Base-by-base conservation (phyloP, 257 asterid species). In the Eustoma russellianum region DNA sequence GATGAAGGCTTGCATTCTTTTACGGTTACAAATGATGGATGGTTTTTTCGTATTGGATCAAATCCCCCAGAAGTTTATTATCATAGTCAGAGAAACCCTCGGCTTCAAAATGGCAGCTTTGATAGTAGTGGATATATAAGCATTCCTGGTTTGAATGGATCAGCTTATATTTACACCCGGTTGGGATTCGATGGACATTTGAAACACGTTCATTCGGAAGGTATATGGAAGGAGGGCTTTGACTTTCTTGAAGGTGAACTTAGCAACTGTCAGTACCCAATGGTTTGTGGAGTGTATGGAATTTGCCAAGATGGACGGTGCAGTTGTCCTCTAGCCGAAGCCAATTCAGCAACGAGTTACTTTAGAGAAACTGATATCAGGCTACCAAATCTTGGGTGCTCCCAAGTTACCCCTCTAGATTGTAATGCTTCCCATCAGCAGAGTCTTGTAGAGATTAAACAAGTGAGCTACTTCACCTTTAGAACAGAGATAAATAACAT, bases 221-320 rank as follows among this genome's bases (percentile, higher is more conserved):
- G 19, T 7, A 52, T 33, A 1, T 35, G 28, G 12, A n/a, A 24
- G 57, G 44, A 0, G 0, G 33, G 16, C 1, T 18, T 13, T 15
- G 45, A 41, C 57, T 14, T 40, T 30, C 44, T 52, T 30, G 14
- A 14, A 13, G 15, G 24, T 14, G 28, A 2, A 5, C 5, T 33
- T 52, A 41, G 45, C 38, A 41, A 34, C 30, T 52, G 57, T 15
- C 24, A 41, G 17, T 66, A 74, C 13, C 6, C 43, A 38, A 38
- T 38, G 43, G 71, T 56, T 13, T 79, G 83, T 57, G 86, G 86
- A 5, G 24, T 14, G 5, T 52, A 67, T 40, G 76, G 80, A 9
- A 55, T 79, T 61, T 79, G 81, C 67, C 57, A 67, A 2, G 59
- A 53, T 28, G 63, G 79, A 55, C 67, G 66, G 44, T 75, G 85